Percentiles rank a stretch among this genome's conserved stretches.
Conservation (phyloP, 1,139 yeast species). For the Sugiyamaella xylanicola region DNA sequence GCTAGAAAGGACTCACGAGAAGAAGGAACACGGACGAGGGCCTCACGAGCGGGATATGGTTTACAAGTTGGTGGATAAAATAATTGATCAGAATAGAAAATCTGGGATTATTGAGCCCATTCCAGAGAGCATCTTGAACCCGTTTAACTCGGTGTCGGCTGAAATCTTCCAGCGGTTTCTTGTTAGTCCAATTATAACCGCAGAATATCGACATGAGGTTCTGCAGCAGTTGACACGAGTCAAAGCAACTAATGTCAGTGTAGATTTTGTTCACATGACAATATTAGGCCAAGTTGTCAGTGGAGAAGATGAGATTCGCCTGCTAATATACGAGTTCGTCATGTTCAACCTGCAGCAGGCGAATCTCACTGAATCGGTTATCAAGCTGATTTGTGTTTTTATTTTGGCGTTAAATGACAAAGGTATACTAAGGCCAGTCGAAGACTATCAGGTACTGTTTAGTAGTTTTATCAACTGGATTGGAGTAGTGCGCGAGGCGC, state of each 20-base stretch:
- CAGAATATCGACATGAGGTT: slow-evolving; percentile 15
- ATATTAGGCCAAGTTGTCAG: slow-evolving; percentile 21
- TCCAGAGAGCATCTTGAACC: slow-evolving; percentile 13
- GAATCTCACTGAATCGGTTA: slow-evolving; percentile 19
- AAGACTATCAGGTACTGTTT: slow-evolving; percentile 32
- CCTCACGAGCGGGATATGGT: neutral
- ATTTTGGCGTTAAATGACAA: slow-evolving; percentile 29
- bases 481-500: slow-evolving; percentile 34
- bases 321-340: slow-evolving; percentile 31
- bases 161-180: slow-evolving; percentile 19
- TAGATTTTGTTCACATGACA: slow-evolving; percentile 27
- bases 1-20: neutral
- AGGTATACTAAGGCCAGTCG: slow-evolving; percentile 28
- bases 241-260: slow-evolving; percentile 24
- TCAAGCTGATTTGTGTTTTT: slow-evolving; percentile 32
- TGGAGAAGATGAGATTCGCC: slow-evolving; percentile 25
- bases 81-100: slow-evolving; percentile 12
- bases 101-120: neutral
- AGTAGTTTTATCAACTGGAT: slow-evolving; percentile 35
- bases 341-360: slow-evolving; percentile 23
- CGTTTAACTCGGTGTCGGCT: slow-evolving; percentile 20
- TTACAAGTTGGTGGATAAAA: slow-evolving; percentile 17
- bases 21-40: neutral
- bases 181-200: slow-evolving; percentile 11
- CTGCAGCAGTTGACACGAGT: slow-evolving; percentile 22